phyloP scores from a whole-genome alignment of 768 basidiomycete species.

The Tulasnella sp. region DNA sequence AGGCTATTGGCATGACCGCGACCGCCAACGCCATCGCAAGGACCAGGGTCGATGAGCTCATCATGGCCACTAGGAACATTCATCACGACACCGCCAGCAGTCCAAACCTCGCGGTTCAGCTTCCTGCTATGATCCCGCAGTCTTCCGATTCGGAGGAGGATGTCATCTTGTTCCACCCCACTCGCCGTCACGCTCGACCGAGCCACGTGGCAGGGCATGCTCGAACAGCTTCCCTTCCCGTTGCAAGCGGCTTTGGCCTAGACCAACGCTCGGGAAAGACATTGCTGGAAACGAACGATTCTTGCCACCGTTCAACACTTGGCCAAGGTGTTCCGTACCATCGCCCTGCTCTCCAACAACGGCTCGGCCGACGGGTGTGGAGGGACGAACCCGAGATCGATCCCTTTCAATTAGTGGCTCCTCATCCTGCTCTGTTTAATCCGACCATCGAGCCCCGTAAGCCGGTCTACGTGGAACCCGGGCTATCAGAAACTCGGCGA shows the following conservation, averaged over 20 bases:
- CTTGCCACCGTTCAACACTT: neutral
- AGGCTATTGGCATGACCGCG: slow-evolving; percentile 9
- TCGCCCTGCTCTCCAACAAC: neutral
- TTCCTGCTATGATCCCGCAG: neutral
- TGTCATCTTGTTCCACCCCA: slow-evolving; percentile 6
- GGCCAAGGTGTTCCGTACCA: neutral
- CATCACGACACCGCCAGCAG: neutral
- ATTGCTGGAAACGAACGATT: neutral
- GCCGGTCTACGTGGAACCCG: neutral
- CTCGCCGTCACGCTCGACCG: neutral
- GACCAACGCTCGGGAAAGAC: neutral
- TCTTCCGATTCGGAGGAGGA: neutral
- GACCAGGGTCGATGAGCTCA: slow-evolving; percentile 14
- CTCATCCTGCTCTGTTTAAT: slow-evolving; percentile 2
- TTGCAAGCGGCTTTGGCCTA: neutral
- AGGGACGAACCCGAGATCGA: neutral
- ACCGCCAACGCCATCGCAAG: slow-evolving; percentile 5
- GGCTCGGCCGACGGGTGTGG: neutral
- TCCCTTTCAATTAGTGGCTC: neutral
- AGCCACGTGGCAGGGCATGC: neutral
- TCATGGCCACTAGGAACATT: neutral
- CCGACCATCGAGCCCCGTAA: neutral
- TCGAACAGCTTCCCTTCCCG: neutral
- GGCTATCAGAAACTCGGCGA: neutral
- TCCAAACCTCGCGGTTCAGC: neutral